Evolutionary conservation across 2,329 filamentous ascomycete species (phyloP).

Genomic region (Fusarium brachygibbosum): DNA sequence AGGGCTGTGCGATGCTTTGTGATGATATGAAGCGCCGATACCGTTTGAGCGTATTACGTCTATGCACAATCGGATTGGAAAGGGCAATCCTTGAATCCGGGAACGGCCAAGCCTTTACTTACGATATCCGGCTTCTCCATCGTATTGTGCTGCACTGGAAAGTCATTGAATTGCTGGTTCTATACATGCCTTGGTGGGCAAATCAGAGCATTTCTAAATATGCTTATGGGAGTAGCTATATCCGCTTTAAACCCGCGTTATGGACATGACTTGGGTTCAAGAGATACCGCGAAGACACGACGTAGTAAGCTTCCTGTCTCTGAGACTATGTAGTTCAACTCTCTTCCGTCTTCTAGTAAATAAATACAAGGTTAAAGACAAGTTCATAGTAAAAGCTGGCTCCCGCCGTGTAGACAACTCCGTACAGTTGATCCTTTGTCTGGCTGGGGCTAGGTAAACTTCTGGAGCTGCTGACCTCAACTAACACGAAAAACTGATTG

Average conservation of each 20-base stretch:
- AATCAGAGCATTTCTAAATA: slow-evolving; percentile 36
- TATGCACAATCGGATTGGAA: background rate
- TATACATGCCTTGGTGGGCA: slow-evolving; percentile 9
- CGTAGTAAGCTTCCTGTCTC: background rate
- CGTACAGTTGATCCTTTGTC: background rate
- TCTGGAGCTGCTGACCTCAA: background rate
- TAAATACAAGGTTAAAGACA: no score
- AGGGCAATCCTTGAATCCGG: background rate
- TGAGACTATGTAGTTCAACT: no score
- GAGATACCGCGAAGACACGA: no score
- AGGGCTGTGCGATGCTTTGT: background rate
- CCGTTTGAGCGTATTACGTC: background rate
- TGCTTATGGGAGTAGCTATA: slow-evolving; percentile 25
- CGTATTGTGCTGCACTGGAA: background rate
- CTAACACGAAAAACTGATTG: background rate
- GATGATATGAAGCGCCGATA: background rate
- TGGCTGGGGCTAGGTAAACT: background rate
- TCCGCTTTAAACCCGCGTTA: slow-evolving; percentile 17
- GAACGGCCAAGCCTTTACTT: no score
- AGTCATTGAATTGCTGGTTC: background rate
- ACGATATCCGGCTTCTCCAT: no score
- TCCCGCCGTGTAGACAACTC: background rate
- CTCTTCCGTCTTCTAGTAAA: no score
- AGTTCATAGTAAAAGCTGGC: no score
- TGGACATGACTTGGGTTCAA: background rate